These are phyloP conservation scores for Russula emetica DNA, from an alignment of 768 basidiomycete species.

Conservation along the genomic window DNA sequence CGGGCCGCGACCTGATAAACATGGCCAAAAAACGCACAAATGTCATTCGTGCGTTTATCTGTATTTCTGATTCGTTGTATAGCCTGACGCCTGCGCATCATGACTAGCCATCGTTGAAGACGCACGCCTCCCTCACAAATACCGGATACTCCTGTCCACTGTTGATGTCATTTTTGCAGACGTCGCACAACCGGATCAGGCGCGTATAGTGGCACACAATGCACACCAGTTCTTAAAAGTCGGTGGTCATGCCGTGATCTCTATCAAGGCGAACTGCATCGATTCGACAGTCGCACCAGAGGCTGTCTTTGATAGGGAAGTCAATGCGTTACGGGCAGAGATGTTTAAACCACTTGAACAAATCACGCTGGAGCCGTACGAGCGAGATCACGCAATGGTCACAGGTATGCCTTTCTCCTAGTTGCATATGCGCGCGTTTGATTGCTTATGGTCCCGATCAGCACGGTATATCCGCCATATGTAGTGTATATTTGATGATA, in stretches of 20 bases:
- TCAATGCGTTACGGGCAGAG: conserved; percentile 68
- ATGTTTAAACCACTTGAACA: conserved; percentile 95
- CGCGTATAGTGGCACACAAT: conserved; percentile 91
- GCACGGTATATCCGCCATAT: conserved; percentile 48
- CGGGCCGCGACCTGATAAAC: conserved; percentile 95
- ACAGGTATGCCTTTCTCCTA: conserved; percentile 48
- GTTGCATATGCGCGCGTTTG: conserved; percentile 7
- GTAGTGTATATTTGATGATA: conserved; percentile 30
- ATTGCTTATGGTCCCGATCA: conserved; percentile 24
- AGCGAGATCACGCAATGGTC: conserved; percentile 89
- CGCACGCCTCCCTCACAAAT: conserved; percentile 92
- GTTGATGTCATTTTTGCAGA: conserved; percentile 99
- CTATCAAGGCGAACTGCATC: conserved; percentile 98
- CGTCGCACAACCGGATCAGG: conserved; percentile 97
- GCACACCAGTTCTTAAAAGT: conserved; percentile 96
- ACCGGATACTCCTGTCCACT: conserved; percentile 92
- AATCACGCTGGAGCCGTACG: conserved; percentile 90
- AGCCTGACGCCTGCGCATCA: neutral
- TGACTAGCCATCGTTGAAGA: conserved; percentile 89
- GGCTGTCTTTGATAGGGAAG: conserved; percentile 83
- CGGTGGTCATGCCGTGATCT: conserved; percentile 87
- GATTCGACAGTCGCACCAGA: conserved; percentile 93
- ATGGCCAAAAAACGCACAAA: conserved; percentile 99
- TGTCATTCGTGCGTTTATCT: conserved; percentile 81
- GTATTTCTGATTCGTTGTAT: neutral